phyloP scores from a whole-genome alignment of 2,329 filamentous ascomycete species.

The Penicillium rolfsii region DNA sequence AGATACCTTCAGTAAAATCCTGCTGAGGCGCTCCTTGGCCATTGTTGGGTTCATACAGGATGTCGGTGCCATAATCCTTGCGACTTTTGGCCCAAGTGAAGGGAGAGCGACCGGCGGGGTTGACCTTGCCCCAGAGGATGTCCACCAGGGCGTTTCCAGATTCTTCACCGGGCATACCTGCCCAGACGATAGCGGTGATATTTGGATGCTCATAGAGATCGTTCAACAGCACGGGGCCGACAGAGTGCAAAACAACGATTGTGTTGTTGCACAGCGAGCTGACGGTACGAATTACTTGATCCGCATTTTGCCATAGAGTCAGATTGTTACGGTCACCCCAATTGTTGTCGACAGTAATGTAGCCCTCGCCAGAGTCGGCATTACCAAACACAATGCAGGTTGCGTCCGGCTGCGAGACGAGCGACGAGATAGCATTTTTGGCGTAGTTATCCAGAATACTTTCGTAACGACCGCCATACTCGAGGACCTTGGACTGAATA shows the following conservation, averaged over 20 bases:
- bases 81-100: slow-evolving; percentile 15
- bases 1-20: slow-evolving; percentile 59
- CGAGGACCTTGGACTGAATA: slow-evolving; percentile 26
- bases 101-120: slow-evolving; percentile 14
- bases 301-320: slow-evolving; percentile 70
- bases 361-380: slow-evolving; percentile 15
- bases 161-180: slow-evolving; percentile 42
- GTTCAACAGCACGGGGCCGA: slow-evolving; percentile 63
- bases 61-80: slow-evolving; percentile 34
- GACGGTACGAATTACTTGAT: slow-evolving; percentile 81
- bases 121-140: slow-evolving; percentile 19
- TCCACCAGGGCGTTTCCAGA: slow-evolving; percentile 19
- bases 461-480: slow-evolving; percentile 24
- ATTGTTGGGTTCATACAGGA: slow-evolving; percentile 58
- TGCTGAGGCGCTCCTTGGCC: slow-evolving; percentile 53
- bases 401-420: slow-evolving; percentile 36
- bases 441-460: slow-evolving; percentile 30
- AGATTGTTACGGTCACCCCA: slow-evolving; percentile 45
- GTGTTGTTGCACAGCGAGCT: slow-evolving; percentile 75
- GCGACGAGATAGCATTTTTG: slow-evolving; percentile 3
- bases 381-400: slow-evolving; percentile 41
- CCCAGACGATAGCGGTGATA: slow-evolving; percentile 72
- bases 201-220: slow-evolving; percentile 63
- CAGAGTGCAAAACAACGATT: slow-evolving; percentile 83
- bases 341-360: slow-evolving; percentile 14